These are phyloP conservation scores for Colletotrichum melonis DNA, from an alignment of 2,329 filamentous ascomycete species.

Conservation along the genomic window DNA sequence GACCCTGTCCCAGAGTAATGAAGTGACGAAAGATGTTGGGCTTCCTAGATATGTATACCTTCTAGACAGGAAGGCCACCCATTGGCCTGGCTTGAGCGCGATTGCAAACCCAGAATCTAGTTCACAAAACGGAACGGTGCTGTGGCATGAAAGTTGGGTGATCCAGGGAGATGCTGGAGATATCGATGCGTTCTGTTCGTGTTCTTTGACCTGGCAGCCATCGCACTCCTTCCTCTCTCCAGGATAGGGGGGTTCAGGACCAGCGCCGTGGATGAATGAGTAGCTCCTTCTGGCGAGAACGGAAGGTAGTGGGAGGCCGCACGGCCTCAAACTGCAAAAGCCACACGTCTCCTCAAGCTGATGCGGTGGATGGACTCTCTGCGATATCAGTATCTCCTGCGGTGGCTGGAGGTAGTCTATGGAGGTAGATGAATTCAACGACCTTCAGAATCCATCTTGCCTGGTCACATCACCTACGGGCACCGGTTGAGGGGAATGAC, in stretches of 20 bases:
- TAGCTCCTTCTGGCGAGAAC: constrained; percentile 40
- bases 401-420: not conserved
- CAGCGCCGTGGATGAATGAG: constrained; percentile 36
- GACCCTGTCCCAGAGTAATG: too few species aligned
- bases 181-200: constrained; percentile 39
- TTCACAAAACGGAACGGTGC: constrained; percentile 26
- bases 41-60: too few species aligned
- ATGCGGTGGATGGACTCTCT: not conserved
- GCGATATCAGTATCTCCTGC: not conserved
- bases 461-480: too few species aligned
- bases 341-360: not conserved
- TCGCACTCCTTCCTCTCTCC: constrained; percentile 27
- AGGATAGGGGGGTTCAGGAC: constrained; percentile 35
- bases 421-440: too few species aligned
- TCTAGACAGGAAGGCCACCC: constrained; percentile 26
- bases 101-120: constrained; percentile 36
- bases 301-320: constrained; percentile 36
- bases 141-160: not conserved
- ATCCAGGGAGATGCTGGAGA: constrained; percentile 30
- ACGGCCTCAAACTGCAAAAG: constrained; percentile 17
- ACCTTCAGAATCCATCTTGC: too few species aligned
- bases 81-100: constrained; percentile 37
- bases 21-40: too few species aligned
- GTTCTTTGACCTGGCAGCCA: constrained; percentile 40
- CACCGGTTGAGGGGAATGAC: constrained; percentile 3